Percentiles rank a stretch among this genome's conserved stretches.
phyloP scores from a whole-genome alignment of 2,329 filamentous ascomycete genomes.

The Neopestalotiopsis sp. region DNA sequence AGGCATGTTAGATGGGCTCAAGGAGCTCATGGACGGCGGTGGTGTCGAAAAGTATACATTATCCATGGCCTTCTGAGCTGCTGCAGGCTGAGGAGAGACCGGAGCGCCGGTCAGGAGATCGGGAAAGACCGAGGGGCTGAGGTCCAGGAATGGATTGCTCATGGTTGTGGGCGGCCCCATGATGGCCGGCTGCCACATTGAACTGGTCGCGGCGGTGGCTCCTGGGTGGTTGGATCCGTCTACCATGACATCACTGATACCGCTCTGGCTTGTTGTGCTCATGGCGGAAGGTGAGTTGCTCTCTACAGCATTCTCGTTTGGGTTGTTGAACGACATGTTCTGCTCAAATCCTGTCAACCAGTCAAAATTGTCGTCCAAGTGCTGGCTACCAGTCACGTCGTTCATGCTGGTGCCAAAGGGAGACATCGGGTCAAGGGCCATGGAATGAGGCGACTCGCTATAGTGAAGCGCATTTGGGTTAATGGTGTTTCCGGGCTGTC shows the following conservation, averaged over 20 bases:
- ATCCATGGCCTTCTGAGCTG: constrained; percentile 71
- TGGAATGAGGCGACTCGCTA: constrained; percentile 74
- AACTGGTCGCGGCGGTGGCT: constrained; percentile 54
- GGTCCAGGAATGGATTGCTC: constrained; percentile 76
- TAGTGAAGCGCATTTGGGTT: constrained; percentile 82
- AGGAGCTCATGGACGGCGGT: constrained; percentile 73
- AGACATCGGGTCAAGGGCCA: constrained; percentile 66
- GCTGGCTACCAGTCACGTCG: constrained; percentile 61
- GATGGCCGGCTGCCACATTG: constrained; percentile 73
- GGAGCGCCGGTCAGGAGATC: constrained; percentile 76
- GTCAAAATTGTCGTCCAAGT: constrained; percentile 79
- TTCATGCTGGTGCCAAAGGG: constrained; percentile 62
- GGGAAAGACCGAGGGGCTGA: constrained; percentile 75
- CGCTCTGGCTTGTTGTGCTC: constrained; percentile 91
- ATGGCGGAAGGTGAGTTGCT: constrained; percentile 95
- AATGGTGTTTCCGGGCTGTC: constrained; percentile 65
- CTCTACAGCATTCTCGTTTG: constrained; percentile 82
- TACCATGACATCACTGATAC: constrained; percentile 88
- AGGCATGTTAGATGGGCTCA: constrained; percentile 75
- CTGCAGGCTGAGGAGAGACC: constrained; percentile 75
- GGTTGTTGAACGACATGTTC: constrained; percentile 71
- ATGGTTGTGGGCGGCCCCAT: constrained; percentile 70
- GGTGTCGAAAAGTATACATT: constrained; percentile 83
- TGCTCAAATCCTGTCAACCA: constrained; percentile 84
- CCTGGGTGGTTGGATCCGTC: constrained; percentile 75